These are phyloP conservation scores for Endotrypanum monterogeii DNA, from an alignment of 208 protist genomes.

Conservation along the genomic window DNA sequence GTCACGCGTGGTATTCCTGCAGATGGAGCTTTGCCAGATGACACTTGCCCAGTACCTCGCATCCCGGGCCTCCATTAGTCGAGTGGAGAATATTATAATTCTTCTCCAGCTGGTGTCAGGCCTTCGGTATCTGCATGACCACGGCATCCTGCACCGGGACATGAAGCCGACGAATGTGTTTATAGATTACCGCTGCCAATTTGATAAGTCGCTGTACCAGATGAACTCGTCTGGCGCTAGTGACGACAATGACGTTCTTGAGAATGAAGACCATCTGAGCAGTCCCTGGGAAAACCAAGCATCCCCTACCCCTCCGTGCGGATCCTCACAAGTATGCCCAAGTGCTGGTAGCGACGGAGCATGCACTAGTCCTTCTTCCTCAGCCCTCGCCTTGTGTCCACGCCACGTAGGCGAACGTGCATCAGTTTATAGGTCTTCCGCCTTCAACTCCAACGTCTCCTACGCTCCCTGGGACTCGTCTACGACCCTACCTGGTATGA, in stretches of 20 bases:
- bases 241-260: background rate
- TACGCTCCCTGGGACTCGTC: background rate
- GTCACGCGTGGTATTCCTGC: conserved; percentile 75
- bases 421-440: background rate
- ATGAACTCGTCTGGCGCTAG: conserved; percentile 9
- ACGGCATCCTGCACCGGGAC: conserved; percentile 79
- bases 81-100: conserved; percentile 82
- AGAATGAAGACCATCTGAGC: background rate
- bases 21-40: conserved; percentile 86
- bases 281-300: background rate
- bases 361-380: background rate
- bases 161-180: conserved; percentile 90
- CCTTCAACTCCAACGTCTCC: background rate
- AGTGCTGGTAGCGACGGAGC: background rate
- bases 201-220: conserved; percentile 12
- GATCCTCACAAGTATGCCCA: background rate
- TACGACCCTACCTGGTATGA: background rate
- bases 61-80: conserved; percentile 48
- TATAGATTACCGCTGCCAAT: conserved; percentile 75
- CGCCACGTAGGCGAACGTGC: background rate
- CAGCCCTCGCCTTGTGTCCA: conserved; percentile 6
- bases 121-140: conserved; percentile 70
- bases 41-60: conserved; percentile 71
- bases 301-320: background rate
- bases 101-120: conserved; percentile 59